Percentiles rank a stretch among this genome's conserved stretches.
These are phyloP conservation scores for Verticillium dahliae DNA, from an alignment of 2,329 filamentous ascomycete species.

Conservation along the genomic window DNA sequence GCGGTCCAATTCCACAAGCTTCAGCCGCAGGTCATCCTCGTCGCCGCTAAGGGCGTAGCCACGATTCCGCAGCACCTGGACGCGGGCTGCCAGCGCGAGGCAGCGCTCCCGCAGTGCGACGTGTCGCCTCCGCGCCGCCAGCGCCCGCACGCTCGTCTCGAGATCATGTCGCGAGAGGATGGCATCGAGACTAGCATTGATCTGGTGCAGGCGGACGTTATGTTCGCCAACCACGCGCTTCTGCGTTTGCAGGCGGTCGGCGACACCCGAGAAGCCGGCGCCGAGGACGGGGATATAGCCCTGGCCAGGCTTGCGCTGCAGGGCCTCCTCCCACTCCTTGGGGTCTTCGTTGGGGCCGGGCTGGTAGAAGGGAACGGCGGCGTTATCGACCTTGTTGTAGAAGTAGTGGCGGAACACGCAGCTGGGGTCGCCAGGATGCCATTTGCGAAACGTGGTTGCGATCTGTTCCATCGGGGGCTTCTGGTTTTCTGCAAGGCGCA, in stretches of 20 bases:
- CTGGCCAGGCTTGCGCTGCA: conserved; percentile 70
- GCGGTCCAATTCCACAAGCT: conserved; percentile 62
- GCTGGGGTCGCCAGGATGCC: conserved; percentile 61
- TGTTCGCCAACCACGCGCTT: conserved; percentile 62
- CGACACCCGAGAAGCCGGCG: conserved; percentile 65
- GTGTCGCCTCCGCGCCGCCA: conserved; percentile 67
- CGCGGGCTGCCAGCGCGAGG: conserved; percentile 67
- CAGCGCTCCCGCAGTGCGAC: conserved; percentile 66
- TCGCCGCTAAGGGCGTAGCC: conserved; percentile 75
- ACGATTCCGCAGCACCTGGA: conserved; percentile 73
- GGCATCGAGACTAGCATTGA: conserved; percentile 66
- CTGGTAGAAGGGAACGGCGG: conserved; percentile 69
- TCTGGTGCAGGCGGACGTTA: conserved; percentile 68
- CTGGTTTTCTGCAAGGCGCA: conserved; percentile 42
- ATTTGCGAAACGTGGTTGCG: conserved; percentile 62
- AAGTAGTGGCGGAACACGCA: conserved; percentile 79
- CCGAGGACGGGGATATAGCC: conserved; percentile 73
- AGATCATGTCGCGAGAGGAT: conserved; percentile 74
- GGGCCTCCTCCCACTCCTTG: conserved; percentile 76
- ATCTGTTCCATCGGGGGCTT: conserved; percentile 73
- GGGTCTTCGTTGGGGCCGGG: conserved; percentile 65
- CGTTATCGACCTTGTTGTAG: conserved; percentile 76
- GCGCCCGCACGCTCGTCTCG: conserved; percentile 65
- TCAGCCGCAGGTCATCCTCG: conserved; percentile 71
- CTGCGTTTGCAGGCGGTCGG: conserved; percentile 66